phyloP scores from a whole-genome alignment of 116 monocot species.

The Papilionanthe hybrid region DNA sequence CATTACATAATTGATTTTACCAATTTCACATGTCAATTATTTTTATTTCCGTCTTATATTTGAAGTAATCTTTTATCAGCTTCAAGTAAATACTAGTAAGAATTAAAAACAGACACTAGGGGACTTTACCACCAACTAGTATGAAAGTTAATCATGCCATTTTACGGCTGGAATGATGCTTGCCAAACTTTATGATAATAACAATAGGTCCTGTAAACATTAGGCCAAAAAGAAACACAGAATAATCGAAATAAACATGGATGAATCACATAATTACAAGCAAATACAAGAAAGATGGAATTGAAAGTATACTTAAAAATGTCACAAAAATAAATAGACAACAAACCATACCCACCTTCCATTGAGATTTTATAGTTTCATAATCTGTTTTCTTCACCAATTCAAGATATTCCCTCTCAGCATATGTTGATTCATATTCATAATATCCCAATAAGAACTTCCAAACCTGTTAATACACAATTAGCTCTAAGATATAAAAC shows the following conservation, averaged over 20 bases:
- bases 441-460: slow-evolving; percentile 12
- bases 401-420: slow-evolving; percentile 13
- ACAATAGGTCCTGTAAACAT: not conserved
- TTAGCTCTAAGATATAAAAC: not conserved
- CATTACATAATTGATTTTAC: too few species aligned
- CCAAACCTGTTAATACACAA: slow-evolving; percentile 4
- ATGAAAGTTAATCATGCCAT: not conserved
- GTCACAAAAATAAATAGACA: too few species aligned
- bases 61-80: too few species aligned
- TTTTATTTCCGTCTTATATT: too few species aligned
- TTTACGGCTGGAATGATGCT: not conserved
- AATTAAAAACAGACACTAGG: too few species aligned
- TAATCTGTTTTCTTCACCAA: slow-evolving; percentile 6
- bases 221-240: not conserved
- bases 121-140: not conserved
- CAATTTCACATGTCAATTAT: too few species aligned
- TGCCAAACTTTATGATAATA: not conserved
- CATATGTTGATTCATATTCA: slow-evolving; percentile 12
- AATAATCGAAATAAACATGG: not conserved
- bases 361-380: slow-evolving; percentile 12
- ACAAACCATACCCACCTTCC: slow-evolving; percentile 1
- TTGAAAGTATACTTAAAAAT: not conserved
- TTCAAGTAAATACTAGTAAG: too few species aligned
- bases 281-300: not conserved
- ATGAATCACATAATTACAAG: not conserved